Evolutionary conservation across 352 stramenopile species (phyloP), one percentile per base, ranked within the genome.

Genomic region (Phytophthora pistaciae): DNA sequence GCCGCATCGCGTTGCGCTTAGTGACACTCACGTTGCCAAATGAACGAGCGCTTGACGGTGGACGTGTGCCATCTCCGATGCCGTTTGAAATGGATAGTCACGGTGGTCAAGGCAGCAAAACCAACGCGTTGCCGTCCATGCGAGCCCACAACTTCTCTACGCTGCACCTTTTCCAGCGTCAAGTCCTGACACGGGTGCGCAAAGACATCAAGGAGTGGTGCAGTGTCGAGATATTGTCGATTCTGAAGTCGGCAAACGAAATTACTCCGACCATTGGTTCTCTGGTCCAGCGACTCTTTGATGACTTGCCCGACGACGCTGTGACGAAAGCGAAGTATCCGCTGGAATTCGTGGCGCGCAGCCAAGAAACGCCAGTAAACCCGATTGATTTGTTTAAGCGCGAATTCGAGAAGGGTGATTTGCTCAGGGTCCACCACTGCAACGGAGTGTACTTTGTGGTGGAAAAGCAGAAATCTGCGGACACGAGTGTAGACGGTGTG

Each of bases 201-300:
- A 84, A 84, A 53, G 82, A 91, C 20, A 91, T 97, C 38, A 94
- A 93, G 57, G 90, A 97, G 49, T 95, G 90, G 84, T 93, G 84
- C 49, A 94, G 87, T 33, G 69, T 93, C 1, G 85, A 97, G 53
- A 92, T 97, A 54, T 61, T 97, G 31, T 79, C 78, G 6, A 95
- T 97, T 64, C 70, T 97, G 46, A 83, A 83, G 57, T 81, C 79
- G 20, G 75, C 85, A 9, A 81, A 92, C 40, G 70, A 78, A 44
- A 85, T 95, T 16, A 94, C 90, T 9, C 85, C 88, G 18, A 69
- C 82, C 2, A 89, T 94, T 55, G 85, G 78, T 5, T 59, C 74
- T 13, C 66, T 97, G 18, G 85, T 95, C 14, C 85, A 92, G 65
- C 79, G 82, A 7, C 74, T 97, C 4, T 95, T 96, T 72, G 74